Evolutionary conservation across 2,329 filamentous ascomycete genomes (phyloP), one percentile per base, ranked within the genome.

Genomic region (Ambrosiella beaveri): DNA sequence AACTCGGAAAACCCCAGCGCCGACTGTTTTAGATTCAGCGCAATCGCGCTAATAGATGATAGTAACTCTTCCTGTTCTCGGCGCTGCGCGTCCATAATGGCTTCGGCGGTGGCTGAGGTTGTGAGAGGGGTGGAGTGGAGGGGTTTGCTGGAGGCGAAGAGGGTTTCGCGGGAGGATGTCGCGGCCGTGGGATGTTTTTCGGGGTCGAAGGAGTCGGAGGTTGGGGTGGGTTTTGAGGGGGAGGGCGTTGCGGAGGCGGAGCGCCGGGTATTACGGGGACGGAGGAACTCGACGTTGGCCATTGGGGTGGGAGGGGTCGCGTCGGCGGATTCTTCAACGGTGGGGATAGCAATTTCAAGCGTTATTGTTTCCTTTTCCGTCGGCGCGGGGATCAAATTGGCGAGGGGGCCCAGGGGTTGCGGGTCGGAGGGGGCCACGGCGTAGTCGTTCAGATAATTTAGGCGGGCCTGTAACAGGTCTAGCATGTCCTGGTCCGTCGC

Each of bases 21-120:
- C 41, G 83, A 86, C 53, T 79, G 72, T 68, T 94, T 95, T 44
- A 96, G 78, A 54, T 85, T 79, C 19, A 78, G 74, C 0, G 91
- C 90, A 71, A 96, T 86, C 50, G 78, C 73, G 19, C 95, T 75
- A n/a, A 97, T 82, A 7, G 86, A 90, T 41, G 79, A 76, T 0
- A 90, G 91, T 2, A 97, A 77, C 39, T 78, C 74, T 68, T 95
- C 88, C 69, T 96, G 90, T 71, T 95, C 88, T 57, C 74, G 75
- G 57, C 87, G 84, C 66, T 95, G 81, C 65, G 85, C 78, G 64
- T 86, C 81, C 49, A 95, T 78, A 38, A 89, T 77, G 0, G 82
- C 77, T 71, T 95, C 88, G 0, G 80, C 76, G 13, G 78, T 77
- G 8, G 78, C 73, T 1, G 74, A 74, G 3, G 74, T 71, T 2